Conservation (phyloP, 129 eudicot genomes). For the Daucus carota region DH1_v3.0 NC_030381.2:33292001-33292500, state of each 20-base stretch:
- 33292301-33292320: no score
- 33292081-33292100: no score
- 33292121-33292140: background rate
- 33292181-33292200: background rate
- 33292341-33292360: background rate
- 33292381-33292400: background rate
- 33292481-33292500: constrained; percentile 4
- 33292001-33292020: no score
- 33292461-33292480: constrained; percentile 13
- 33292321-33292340: background rate
- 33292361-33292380: background rate
- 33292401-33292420: background rate
- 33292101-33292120: background rate
- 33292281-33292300: no score
- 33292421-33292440: background rate
- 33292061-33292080: no score
- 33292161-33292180: background rate
- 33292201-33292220: background rate
- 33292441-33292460: constrained; percentile 3
- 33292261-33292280: constrained; percentile 2
- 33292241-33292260: constrained; percentile 19
- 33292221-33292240: no score
- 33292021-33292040: no score
- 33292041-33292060: no score
- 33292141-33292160: background rate